Evolutionary conservation across 164 flowering plant species (phyloP).

Genomic region (Echeveria elegans): DNA sequence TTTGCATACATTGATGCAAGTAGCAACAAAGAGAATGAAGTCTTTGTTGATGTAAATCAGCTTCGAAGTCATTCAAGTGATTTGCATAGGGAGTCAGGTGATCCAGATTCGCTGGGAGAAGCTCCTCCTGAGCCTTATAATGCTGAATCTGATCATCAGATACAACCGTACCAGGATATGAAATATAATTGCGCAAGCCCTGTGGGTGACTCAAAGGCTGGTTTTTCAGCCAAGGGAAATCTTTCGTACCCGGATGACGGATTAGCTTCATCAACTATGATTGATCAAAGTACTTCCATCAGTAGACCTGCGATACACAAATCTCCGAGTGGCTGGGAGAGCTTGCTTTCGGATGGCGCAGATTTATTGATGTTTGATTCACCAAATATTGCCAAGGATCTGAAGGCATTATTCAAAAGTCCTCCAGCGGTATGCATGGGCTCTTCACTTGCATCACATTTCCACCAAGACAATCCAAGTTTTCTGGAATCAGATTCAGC

Average conservation of each 20-base stretch:
- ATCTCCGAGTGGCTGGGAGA: slow-evolving; percentile 63
- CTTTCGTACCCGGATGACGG: slow-evolving; percentile 14
- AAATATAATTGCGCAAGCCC: slow-evolving; percentile 43
- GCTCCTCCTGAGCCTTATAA: slow-evolving; percentile 21
- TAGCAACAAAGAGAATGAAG: slow-evolving; percentile 19
- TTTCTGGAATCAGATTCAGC: slow-evolving; percentile 16
- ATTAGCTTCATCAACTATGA: slow-evolving; percentile 19
- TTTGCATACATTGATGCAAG: slow-evolving; percentile 28
- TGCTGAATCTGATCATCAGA: slow-evolving; percentile 26
- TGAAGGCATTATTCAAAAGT: slow-evolving; percentile 27
- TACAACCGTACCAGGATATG: slow-evolving; percentile 30
- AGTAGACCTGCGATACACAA: slow-evolving; percentile 28
- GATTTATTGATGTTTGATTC: slow-evolving; percentile 56
- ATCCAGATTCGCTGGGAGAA: slow-evolving; percentile 20
- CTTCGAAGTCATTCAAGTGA: slow-evolving; percentile 18
- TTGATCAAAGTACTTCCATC: slow-evolving; percentile 18
- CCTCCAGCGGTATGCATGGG: slow-evolving; percentile 19
- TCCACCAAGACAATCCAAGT: slow-evolving; percentile 18
- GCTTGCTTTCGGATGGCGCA: slow-evolving; percentile 48
- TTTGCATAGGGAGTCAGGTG: slow-evolving; percentile 25
- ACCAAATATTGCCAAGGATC: slow-evolving; percentile 38
- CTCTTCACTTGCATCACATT: slow-evolving; percentile 19
- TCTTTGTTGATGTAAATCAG: slow-evolving; percentile 17
- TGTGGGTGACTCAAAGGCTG: slow-evolving; percentile 17
- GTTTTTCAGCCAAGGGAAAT: slow-evolving; percentile 15